Percentiles rank a stretch among this genome's conserved stretches.
These are phyloP conservation scores for Trametes maxima DNA, from an alignment of 768 basidiomycete genomes.

Conservation along the genomic window DNA sequence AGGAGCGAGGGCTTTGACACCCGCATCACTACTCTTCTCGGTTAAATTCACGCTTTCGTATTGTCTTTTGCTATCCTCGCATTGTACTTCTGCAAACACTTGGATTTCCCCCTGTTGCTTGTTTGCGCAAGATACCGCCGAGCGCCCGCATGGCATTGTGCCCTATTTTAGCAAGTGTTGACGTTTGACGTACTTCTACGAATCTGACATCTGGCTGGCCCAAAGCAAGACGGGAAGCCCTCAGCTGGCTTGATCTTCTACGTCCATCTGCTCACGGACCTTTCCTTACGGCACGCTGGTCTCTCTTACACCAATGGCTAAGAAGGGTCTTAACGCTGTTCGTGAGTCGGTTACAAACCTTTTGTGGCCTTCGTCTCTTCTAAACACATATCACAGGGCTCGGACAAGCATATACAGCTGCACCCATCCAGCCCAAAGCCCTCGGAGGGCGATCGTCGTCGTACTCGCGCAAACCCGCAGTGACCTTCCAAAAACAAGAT, in stretches of 20 bases:
- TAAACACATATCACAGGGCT: not conserved
- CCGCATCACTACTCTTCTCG: conserved; percentile 55
- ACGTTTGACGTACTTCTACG: conserved; percentile 10
- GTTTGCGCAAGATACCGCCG: not conserved
- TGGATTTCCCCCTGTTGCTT: not conserved
- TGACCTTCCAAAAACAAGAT: not conserved
- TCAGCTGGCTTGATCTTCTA: not conserved
- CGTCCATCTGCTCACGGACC: not conserved
- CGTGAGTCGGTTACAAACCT: not conserved
- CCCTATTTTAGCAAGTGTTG: not conserved
- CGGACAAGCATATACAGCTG: not conserved
- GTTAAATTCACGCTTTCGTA: not conserved
- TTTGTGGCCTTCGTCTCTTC: not conserved
- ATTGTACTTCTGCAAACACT: not conserved
- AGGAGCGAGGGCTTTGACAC: conserved; percentile 87
- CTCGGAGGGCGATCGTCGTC: not conserved
- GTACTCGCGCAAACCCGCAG: not conserved
- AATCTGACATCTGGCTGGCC: not conserved
- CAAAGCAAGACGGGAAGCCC: not conserved
- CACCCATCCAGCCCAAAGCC: not conserved
- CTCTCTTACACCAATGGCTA: not conserved
- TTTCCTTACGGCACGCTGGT: not conserved
- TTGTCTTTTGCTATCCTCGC: not conserved
- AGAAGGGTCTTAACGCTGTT: not conserved
- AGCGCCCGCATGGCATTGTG: not conserved